These are phyloP conservation scores for Backusella psychrophila DNA, from an alignment of 192 early-diverging fungal species.

Conservation along the genomic window DNA sequence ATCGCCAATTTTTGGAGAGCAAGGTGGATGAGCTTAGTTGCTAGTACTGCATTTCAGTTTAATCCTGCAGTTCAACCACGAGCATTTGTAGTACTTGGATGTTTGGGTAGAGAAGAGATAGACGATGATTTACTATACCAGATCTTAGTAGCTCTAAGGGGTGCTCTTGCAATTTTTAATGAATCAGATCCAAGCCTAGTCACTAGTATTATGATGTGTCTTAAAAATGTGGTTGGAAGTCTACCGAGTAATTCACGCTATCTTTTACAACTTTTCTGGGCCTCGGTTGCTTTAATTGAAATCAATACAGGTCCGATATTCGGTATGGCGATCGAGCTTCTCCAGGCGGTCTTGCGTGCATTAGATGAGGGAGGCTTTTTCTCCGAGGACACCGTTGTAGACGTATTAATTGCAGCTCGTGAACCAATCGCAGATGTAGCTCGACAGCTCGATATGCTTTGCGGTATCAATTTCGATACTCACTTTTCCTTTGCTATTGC, in stretches of 20 bases:
- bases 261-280: conserved; percentile 84
- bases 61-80: conserved; percentile 91
- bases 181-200: conserved; percentile 77
- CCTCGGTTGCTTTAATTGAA: conserved; percentile 79
- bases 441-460: conserved; percentile 61
- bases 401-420: conserved; percentile 65
- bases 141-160: conserved; percentile 82
- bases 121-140: conserved; percentile 91
- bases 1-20: conserved; percentile 78
- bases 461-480: conserved; percentile 76
- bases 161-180: conserved; percentile 78
- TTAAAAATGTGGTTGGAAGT: conserved; percentile 79
- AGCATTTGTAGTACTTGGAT: conserved; percentile 87
- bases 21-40: conserved; percentile 86
- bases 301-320: conserved; percentile 79
- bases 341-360: conserved; percentile 69
- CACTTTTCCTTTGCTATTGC: conserved; percentile 86
- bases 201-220: conserved; percentile 79
- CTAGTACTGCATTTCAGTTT: conserved; percentile 88
- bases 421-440: conserved; percentile 67
- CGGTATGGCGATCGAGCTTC: conserved; percentile 59
- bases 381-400: conserved; percentile 58
- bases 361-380: conserved; percentile 70
- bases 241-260: conserved; percentile 74
- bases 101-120: conserved; percentile 79